A percentile compares a stretch with the other conserved stretches of the same genome.
Conservation (phyloP, 495 filamentous ascomycete species). For the Podospora appendiculata region DNA sequence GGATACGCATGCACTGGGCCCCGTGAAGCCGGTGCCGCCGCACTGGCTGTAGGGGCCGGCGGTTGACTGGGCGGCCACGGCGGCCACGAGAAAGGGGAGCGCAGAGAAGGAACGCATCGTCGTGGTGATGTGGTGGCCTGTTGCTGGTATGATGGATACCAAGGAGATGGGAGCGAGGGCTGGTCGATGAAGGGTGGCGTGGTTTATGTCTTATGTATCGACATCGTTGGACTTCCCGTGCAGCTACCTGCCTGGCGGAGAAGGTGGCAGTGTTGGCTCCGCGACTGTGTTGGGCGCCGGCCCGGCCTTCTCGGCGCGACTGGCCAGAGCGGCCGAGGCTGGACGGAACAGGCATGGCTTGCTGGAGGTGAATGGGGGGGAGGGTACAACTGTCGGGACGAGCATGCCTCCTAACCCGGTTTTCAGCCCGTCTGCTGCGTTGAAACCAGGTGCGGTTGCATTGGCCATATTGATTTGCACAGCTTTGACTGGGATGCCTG, state of each 20-base stretch:
- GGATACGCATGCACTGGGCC: conserved; percentile 4
- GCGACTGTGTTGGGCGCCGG: background rate
- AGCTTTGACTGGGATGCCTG: background rate
- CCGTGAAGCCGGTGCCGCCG: conserved; percentile 7
- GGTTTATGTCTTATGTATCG: no score
- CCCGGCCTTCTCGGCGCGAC: background rate
- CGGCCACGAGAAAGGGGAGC: conserved; percentile 7
- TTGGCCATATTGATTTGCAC: background rate
- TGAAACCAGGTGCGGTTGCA: background rate
- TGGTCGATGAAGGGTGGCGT: no score
- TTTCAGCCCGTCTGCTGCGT: background rate
- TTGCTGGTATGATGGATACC: background rate
- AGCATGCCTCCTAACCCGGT: background rate
- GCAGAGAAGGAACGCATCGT: conserved; percentile 9
- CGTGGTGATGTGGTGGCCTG: background rate
- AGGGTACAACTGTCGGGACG: background rate
- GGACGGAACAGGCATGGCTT: background rate
- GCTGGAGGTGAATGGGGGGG: background rate
- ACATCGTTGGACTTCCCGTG: no score
- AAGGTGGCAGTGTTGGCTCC: no score
- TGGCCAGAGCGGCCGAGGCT: background rate
- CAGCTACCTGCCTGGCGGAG: no score
- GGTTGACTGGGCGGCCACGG: conserved; percentile 13
- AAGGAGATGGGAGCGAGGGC: background rate
- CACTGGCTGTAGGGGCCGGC: conserved; percentile 15